Percentiles rank a stretch among this genome's conserved stretches.
Conservation (phyloP, 192 early-diverging fungal genomes). For the Pilaira anomala region DNA sequence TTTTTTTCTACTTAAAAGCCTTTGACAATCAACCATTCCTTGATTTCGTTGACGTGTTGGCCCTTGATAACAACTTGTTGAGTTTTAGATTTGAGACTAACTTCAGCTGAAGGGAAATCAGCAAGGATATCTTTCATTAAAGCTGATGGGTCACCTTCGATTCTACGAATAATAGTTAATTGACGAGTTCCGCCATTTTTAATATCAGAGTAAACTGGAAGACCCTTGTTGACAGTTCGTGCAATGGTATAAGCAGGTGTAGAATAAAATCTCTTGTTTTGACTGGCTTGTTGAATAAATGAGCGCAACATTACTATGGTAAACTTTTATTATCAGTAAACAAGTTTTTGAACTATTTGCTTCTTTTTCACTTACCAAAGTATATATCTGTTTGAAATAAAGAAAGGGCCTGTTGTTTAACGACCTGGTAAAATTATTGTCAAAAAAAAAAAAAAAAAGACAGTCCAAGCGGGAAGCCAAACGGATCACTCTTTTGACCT, state of each 20-base stretch:
- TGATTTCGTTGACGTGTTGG: constrained; percentile 41
- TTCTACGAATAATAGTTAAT: constrained; percentile 65
- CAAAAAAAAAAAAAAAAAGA: constrained; percentile 16
- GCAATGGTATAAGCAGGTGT: constrained; percentile 53
- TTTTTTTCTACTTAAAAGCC: constrained; percentile 45
- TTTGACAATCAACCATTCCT: constrained; percentile 52
- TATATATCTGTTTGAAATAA: background rate
- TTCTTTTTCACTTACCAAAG: no score
- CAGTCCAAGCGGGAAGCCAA: background rate
- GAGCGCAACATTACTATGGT: constrained; percentile 24
- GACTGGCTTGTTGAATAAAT: constrained; percentile 1
- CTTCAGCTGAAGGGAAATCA: constrained; percentile 27
- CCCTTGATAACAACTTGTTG: constrained; percentile 59
- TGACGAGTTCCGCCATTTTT: constrained; percentile 63
- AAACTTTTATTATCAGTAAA: background rate
- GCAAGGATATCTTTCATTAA: constrained; percentile 27
- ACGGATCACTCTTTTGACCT: background rate
- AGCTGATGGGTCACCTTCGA: constrained; percentile 65
- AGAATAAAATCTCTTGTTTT: constrained; percentile 28
- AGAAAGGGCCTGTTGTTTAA: constrained; percentile 9
- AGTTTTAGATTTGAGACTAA: constrained; percentile 38
- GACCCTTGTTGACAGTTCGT: constrained; percentile 55
- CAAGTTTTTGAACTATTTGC: background rate
- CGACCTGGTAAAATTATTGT: background rate
- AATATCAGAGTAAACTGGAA: constrained; percentile 71